Evolutionary conservation across 495 filamentous ascomycete genomes (phyloP).

Genomic region (Penicillium pancosmium): DNA sequence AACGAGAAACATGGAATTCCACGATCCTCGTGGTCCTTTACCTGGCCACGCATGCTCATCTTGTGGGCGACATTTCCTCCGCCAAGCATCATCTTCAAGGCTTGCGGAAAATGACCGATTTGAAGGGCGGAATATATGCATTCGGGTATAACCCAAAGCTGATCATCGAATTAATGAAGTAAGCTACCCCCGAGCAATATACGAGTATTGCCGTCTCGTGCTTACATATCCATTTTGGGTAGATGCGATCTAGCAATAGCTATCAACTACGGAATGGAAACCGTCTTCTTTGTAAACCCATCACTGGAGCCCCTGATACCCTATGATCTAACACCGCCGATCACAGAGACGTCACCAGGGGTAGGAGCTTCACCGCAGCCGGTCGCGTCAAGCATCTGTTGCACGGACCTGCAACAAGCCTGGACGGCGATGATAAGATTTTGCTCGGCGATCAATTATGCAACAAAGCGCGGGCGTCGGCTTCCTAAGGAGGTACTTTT

Average conservation of each 20-base stretch:
- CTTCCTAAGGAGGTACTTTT: slow-evolving; percentile 34
- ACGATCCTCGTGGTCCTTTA: slow-evolving; percentile 37
- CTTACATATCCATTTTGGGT: slow-evolving; percentile 2
- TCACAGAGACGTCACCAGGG: slow-evolving; percentile 5
- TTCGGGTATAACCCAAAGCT: slow-evolving; percentile 10
- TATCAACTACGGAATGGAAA: slow-evolving; percentile 25
- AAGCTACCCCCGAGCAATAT: not conserved
- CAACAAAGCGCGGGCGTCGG: slow-evolving; percentile 17
- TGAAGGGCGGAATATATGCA: slow-evolving; percentile 36
- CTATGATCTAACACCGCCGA: slow-evolving; percentile 6
- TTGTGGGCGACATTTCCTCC: slow-evolving; percentile 24
- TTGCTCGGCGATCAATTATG: slow-evolving; percentile 37
- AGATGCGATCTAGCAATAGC: slow-evolving; percentile 38
- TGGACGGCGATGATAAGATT: slow-evolving; percentile 42
- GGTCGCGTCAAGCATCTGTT: slow-evolving; percentile 14
- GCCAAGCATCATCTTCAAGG: slow-evolving; percentile 38
- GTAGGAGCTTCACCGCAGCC: not conserved
- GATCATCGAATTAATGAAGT: slow-evolving; percentile 16
- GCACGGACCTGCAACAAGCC: slow-evolving; percentile 22
- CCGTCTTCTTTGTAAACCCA: slow-evolving; percentile 33
- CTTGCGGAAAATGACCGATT: slow-evolving; percentile 34
- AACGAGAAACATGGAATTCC: slow-evolving; percentile 24
- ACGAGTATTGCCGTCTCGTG: not conserved
- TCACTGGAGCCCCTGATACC: slow-evolving; percentile 27
- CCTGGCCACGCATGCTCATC: slow-evolving; percentile 32